Base-by-base conservation (phyloP, 192 early-diverging fungal genomes). In the Glomus cerebriforme region DNA sequence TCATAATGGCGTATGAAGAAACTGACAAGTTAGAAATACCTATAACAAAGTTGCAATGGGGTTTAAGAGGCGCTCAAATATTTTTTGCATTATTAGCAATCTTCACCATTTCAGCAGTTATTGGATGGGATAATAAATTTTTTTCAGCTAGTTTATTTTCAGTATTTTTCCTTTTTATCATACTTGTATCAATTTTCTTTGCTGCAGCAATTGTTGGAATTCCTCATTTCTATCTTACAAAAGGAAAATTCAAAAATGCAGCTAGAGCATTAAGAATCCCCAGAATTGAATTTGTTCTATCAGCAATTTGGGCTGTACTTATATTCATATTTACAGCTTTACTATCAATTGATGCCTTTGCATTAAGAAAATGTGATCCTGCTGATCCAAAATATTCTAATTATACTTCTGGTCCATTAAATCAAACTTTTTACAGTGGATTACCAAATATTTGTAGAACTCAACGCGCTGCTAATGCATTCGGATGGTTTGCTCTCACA, bases 21-120 rank as follows among this genome's bases (percentile, higher is more conserved):
- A 54, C 62, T 9, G 75, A 77, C n/a, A 77, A 45, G 26, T 31
- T 77, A 47, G 60, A 64, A 78, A 68, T 78, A 13, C 66, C 77
- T 5, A 78, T 78, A 39, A 78, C 77, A 26, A 78, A 78, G 22
- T 1, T 69, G n/a, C 77, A 78, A 78, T 78, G 77, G 77, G 67
- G 77, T 26, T 58, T 78, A 22, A 37, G 77, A 59, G 77, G 77
- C 8, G 17, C 66, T 19, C 77, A 78, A 37, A 58, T 78, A 8
- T 34, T 78, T 39, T 78, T 67, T 37, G 77, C 77, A 2, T 78
- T 78, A 35, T 43, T 78, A 31, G 63, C 77, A 58, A 78, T 59
- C 49, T 8, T 24, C 3, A 45, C 35, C 29, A 49, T 78, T 59
- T 32, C 77, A 22, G 77, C 77, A 2, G 77, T 69, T 35, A 78